Percentiles rank a stretch among this genome's conserved stretches.
Conservation (phyloP, 805 yeast genomes). For the Millerozyma miso region DNA sequence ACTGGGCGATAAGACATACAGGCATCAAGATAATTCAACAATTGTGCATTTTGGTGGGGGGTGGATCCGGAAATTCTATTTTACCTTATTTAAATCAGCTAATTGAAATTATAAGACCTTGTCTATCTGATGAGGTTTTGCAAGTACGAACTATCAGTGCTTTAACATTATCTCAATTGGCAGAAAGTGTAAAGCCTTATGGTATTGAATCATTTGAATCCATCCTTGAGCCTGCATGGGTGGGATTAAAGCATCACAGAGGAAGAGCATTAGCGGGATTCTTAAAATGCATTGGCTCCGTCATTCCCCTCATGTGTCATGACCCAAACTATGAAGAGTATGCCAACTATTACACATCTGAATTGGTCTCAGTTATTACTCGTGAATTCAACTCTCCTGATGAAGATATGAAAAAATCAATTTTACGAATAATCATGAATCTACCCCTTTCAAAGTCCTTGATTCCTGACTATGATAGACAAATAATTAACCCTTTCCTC, state of each 20-base stretch:
- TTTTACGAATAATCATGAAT: slow-evolving; percentile 62
- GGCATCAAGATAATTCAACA: slow-evolving; percentile 78
- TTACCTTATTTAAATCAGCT: slow-evolving; percentile 69
- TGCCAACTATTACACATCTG: slow-evolving; percentile 71
- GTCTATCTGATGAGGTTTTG: slow-evolving; percentile 62
- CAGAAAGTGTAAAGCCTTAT: slow-evolving; percentile 79
- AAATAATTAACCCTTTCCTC: slow-evolving; percentile 60
- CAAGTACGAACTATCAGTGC: slow-evolving; percentile 71
- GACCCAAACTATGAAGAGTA: slow-evolving; percentile 55
- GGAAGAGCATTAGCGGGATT: slow-evolving; percentile 77
- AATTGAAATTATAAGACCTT: slow-evolving; percentile 55
- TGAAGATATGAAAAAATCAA: slow-evolving; percentile 78
- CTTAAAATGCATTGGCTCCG: slow-evolving; percentile 69
- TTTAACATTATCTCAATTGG: slow-evolving; percentile 64
- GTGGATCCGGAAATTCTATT: slow-evolving; percentile 48
- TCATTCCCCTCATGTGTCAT: slow-evolving; percentile 79
- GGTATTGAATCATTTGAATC: slow-evolving; percentile 86
- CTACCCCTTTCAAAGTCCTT: slow-evolving; percentile 62
- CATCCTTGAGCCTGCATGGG: slow-evolving; percentile 74
- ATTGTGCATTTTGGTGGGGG: slow-evolving; percentile 62
- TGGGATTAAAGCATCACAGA: slow-evolving; percentile 68
- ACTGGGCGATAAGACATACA: slow-evolving; percentile 81
- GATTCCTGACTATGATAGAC: slow-evolving; percentile 44
- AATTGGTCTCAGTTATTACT: slow-evolving; percentile 60
- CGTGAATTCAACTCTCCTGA: slow-evolving; percentile 80